Conservation (phyloP, 129 eudicot species). For the Chrysanthemum lavandulifolium region DNA sequence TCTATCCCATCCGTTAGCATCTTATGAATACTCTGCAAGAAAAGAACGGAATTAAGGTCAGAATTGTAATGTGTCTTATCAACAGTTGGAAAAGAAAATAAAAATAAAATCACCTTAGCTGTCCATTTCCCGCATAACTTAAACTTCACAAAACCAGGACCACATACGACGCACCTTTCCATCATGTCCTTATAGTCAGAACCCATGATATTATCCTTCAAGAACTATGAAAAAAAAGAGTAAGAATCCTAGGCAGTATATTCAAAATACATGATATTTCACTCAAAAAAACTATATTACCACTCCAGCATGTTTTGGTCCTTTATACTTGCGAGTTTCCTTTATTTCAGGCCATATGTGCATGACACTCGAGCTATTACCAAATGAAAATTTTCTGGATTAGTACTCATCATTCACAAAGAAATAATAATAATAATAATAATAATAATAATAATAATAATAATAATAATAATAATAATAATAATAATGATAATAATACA, state of each 20-base stretch:
- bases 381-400: neutral
- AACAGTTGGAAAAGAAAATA: neutral
- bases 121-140: neutral
- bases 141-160: neutral
- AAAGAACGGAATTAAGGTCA: neutral
- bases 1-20: neutral
- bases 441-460: too few relatives aligned
- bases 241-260: neutral
- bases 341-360: constrained; percentile 7
- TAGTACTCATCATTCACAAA: neutral
- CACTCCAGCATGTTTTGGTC: neutral
- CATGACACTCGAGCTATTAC: constrained; percentile 1
- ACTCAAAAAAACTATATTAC: neutral
- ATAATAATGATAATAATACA: too few relatives aligned
- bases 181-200: neutral
- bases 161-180: neutral
- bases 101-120: too few relatives aligned
- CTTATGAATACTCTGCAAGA: constrained; percentile 4
- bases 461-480: too few relatives aligned
- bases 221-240: neutral
- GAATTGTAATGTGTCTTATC: neutral
- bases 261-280: neutral
- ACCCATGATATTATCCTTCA: neutral
- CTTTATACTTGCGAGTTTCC: neutral
- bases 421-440: neutral